These are phyloP conservation scores for Halophytophthora polymorphica DNA, from an alignment of 352 stramenopile species.

Conservation along the genomic window DNA sequence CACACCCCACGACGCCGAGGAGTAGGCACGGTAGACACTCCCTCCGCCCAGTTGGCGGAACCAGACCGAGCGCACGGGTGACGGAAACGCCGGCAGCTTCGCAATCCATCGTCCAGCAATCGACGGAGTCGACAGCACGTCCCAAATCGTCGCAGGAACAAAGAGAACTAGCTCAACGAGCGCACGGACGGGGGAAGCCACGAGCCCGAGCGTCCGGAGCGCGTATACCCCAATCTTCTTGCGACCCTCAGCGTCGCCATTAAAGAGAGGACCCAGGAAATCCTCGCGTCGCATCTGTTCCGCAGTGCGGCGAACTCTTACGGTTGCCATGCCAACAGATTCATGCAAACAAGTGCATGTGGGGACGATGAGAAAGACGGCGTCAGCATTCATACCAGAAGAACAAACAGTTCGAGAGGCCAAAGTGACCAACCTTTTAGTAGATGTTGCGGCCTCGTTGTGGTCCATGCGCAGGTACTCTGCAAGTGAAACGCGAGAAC, in stretches of 20 bases:
- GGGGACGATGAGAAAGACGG: constrained; percentile 1
- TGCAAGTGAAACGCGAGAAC: constrained; percentile 48
- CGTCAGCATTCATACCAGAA: neutral
- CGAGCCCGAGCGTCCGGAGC: constrained; percentile 46
- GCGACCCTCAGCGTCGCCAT: constrained; percentile 40
- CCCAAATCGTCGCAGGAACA: constrained; percentile 40
- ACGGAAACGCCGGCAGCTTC: constrained; percentile 29
- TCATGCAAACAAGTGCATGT: neutral
- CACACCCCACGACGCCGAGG: constrained; percentile 36
- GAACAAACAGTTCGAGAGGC: neutral
- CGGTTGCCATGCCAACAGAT: constrained; percentile 6
- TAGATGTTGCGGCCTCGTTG: constrained; percentile 13
- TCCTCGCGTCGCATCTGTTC: constrained; percentile 58
- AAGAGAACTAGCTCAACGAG: constrained; percentile 53
- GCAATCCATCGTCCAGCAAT: constrained; percentile 30
- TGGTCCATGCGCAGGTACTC: constrained; percentile 65
- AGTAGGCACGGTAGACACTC: constrained; percentile 47
- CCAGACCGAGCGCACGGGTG: constrained; percentile 31
- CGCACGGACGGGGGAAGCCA: constrained; percentile 50
- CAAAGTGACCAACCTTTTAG: constrained; percentile 49
- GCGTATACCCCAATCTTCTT: constrained; percentile 60
- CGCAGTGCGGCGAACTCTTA: constrained; percentile 28
- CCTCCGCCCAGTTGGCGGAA: constrained; percentile 64
- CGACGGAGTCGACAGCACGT: constrained; percentile 25
- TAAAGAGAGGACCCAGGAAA: constrained; percentile 68